These are phyloP conservation scores for Ajuga reptans DNA, from an alignment of 305 asterid genomes.

Conservation along the genomic window DNA sequence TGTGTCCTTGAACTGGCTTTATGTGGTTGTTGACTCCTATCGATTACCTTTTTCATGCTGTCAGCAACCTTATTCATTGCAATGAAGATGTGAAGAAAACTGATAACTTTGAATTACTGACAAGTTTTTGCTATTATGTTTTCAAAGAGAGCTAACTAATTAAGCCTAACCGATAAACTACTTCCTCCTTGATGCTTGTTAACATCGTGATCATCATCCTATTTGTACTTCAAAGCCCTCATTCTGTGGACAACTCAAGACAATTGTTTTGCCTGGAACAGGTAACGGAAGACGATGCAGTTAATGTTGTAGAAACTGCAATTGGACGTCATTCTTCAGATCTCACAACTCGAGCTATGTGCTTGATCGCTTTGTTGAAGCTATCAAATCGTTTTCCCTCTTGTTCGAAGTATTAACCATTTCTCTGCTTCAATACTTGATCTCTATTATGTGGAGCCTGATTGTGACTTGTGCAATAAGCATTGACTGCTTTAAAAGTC, in stretches of 20 bases:
- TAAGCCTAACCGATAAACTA: not conserved
- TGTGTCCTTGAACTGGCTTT: not conserved
- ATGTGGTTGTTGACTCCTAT: not conserved
- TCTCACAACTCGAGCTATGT: slow-evolving; percentile 79
- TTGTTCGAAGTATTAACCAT: slow-evolving; percentile 56
- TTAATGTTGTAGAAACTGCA: slow-evolving; percentile 75
- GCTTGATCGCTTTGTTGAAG: slow-evolving; percentile 82
- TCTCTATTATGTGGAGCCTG: slow-evolving; percentile 1
- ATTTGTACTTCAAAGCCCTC: not conserved
- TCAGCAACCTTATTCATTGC: not conserved
- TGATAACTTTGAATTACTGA: not conserved
- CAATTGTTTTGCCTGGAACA: slow-evolving; percentile 35
- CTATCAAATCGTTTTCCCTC: slow-evolving; percentile 85
- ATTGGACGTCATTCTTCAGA: slow-evolving; percentile 56
- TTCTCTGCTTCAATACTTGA: not conserved
- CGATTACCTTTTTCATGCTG: not conserved
- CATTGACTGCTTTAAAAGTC: not conserved
- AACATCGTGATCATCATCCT: not conserved
- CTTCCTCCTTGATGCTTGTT: not conserved
- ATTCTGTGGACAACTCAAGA: slow-evolving; percentile 1
- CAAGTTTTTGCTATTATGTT: not conserved
- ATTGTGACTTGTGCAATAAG: not conserved
- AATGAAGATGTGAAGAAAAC: not conserved
- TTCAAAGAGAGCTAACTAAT: not conserved
- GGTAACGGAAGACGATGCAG: slow-evolving; percentile 88